Evolutionary conservation across 257 asterid genomes (phyloP), one percentile per base, ranked within the genome.

Genomic region (Jasminum sambac): DNA sequence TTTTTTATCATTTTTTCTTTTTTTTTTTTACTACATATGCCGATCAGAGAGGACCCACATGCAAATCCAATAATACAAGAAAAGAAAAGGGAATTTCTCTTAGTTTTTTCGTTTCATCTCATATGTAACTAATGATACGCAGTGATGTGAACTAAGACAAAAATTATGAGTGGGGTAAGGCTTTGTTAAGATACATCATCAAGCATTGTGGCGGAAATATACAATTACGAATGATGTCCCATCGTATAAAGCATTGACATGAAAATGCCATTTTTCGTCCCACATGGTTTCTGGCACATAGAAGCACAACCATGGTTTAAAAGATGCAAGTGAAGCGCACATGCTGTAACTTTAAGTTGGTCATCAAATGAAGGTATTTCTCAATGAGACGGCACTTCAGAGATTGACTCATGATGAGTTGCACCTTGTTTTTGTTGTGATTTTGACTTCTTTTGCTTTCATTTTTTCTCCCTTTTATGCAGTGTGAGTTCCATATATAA

Each of bases 11-110:
- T n/a, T n/a, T n/a, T n/a, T n/a, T n/a, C n/a, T n/a, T n/a, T n/a
- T n/a, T n/a, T n/a, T n/a, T n/a, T n/a, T n/a, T n/a, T n/a, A 44
- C 19, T 14, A 59, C 66, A 14, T 1, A 41, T 55, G 48, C 16
- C 16, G 61, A n/a, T 11, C 55, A 60, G 66, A 70, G 25, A 63
- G 24, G 59, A 44, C 19, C 48, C 48, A 58, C 38, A 42, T 34
- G 5, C 60, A 52, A 19, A 19, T 52, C 60, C 30, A 52, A 26
- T 12, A 50, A 19, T 19, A 19, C 60, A 0, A 6, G 11, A 7
- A 50, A 50, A 50, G 9, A 50, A 50, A 50, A 8, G 13, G 26
- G 24, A 17, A 5, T 50, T 48, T 48, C 59, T 16, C 5, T 50
- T 48, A 48, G 60, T 2, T 5, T 19, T 12, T 1, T 50, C 19